phyloP scores from a whole-genome alignment of 768 basidiomycete species.

The Rhodotorula diobovata region DNA sequence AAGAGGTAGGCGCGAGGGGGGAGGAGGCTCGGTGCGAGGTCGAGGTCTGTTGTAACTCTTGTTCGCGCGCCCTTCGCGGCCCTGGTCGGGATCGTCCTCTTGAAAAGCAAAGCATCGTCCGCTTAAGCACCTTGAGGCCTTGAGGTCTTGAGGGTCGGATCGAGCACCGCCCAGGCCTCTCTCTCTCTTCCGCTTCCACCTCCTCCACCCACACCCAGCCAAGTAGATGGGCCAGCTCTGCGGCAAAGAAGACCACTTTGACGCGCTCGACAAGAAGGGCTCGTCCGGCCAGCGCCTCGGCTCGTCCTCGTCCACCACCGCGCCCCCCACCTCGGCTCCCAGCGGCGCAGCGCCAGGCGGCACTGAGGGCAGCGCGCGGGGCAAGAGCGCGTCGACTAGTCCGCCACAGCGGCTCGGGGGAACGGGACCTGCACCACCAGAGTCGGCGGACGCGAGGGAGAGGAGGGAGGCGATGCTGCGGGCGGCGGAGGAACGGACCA shows the following conservation, averaged over 20 bases:
- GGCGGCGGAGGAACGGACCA: slow-evolving; percentile 12
- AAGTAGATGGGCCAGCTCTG: slow-evolving; percentile 23
- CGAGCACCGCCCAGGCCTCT: background rate
- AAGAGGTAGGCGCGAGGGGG: background rate
- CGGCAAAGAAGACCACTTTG: slow-evolving; percentile 35
- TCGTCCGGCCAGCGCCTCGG: background rate
- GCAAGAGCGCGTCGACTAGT: slow-evolving; percentile 6
- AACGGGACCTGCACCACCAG: background rate
- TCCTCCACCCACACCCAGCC: no score
- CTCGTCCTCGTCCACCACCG: background rate
- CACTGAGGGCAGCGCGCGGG: background rate
- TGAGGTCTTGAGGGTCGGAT: no score
- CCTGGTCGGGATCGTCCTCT: no score
- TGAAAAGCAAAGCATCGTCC: no score
- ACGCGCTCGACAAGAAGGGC: background rate
- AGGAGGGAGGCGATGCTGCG: slow-evolving; percentile 20
- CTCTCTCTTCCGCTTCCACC: background rate
- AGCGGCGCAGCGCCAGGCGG: background rate
- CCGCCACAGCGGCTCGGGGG: slow-evolving; percentile 16
- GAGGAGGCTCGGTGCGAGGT: no score
- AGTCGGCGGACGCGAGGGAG: background rate
- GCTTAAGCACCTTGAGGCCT: no score
- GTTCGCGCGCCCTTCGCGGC: no score
- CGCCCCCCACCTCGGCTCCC: background rate
- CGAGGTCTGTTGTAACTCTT: no score